A percentile compares a stretch with the other conserved stretches of the same genome.
Conservation (phyloP, 805 yeast species). For the Jamesozyma lodderae region DNA sequence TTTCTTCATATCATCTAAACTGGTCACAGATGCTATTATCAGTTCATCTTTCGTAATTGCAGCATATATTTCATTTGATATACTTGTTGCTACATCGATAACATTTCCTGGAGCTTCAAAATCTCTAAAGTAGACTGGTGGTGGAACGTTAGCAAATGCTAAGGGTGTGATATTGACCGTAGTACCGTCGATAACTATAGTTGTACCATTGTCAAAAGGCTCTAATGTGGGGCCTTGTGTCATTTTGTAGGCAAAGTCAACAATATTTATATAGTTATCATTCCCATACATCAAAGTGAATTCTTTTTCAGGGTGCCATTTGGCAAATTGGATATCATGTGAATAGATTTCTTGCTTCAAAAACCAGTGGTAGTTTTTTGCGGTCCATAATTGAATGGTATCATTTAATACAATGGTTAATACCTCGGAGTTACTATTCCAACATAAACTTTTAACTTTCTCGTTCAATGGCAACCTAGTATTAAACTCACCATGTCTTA, state of each 20-base stretch:
- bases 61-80: conserved; percentile 50
- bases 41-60: conserved; percentile 42
- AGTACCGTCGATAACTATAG: conserved; percentile 71
- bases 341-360: conserved; percentile 65
- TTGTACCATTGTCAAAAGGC: conserved; percentile 71
- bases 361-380: conserved; percentile 93
- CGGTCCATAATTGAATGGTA: conserved; percentile 79
- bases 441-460: conserved; percentile 44
- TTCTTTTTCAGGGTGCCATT: conserved; percentile 89
- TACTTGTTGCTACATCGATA: conserved; percentile 54
- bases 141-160: conserved; percentile 82
- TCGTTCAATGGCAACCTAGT: conserved; percentile 50
- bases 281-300: conserved; percentile 63
- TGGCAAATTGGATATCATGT: conserved; percentile 34
- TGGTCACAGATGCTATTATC: conserved; percentile 40
- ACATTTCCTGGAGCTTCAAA: conserved; percentile 48
- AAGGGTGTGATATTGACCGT: conserved; percentile 72
- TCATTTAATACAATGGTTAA: conserved; percentile 57
- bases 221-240: conserved; percentile 58
- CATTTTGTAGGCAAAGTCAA: conserved; percentile 57
- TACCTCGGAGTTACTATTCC: conserved; percentile 78
- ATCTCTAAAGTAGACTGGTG: conserved; percentile 76
- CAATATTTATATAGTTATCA: conserved; percentile 41
- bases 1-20: conserved; percentile 34
- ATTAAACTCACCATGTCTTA: conserved; percentile 79